phyloP scores from a whole-genome alignment of 371 early-diverging fungal species.

The Mortierella sp. region DNA sequence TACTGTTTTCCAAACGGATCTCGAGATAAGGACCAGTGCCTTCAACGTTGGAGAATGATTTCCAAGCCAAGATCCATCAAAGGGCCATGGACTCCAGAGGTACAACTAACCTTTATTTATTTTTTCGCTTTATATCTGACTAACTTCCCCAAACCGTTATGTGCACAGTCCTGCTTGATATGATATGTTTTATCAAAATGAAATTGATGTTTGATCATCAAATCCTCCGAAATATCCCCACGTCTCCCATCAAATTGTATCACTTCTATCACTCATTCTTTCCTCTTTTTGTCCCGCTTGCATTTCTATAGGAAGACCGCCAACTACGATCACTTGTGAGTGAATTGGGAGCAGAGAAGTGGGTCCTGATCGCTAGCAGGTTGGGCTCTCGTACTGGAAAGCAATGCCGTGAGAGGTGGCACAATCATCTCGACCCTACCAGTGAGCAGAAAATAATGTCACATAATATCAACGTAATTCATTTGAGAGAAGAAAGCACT shows the following conservation, averaged over 20 bases:
- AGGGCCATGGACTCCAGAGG: constrained; percentile 60
- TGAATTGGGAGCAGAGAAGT: constrained; percentile 58
- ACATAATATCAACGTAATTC: too few species aligned
- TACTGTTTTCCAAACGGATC: constrained; percentile 51
- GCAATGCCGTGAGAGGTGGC: constrained; percentile 59
- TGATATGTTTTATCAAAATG: not conserved
- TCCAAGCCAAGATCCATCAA: constrained; percentile 57
- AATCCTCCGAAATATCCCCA: not conserved
- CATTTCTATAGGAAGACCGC: constrained; percentile 46
- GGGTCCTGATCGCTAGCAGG: constrained; percentile 57
- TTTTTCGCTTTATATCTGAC: not conserved
- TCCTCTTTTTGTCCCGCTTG: not conserved
- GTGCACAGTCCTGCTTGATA: not conserved
- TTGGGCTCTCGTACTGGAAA: constrained; percentile 57
- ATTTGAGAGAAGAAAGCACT: not conserved
- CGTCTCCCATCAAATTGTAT: not conserved
- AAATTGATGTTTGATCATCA: constrained; percentile 1
- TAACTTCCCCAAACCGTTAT: not conserved
- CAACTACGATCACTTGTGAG: constrained; percentile 45
- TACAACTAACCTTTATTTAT: constrained; percentile 3
- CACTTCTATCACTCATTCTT: not conserved
- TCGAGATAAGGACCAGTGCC: constrained; percentile 49
- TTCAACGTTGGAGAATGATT: constrained; percentile 55
- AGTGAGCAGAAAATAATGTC: constrained; percentile 20
- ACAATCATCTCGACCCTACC: constrained; percentile 57